Base-by-base conservation (phyloP, 805 yeast genomes). In the Nadsonia fulvescens region DNA sequence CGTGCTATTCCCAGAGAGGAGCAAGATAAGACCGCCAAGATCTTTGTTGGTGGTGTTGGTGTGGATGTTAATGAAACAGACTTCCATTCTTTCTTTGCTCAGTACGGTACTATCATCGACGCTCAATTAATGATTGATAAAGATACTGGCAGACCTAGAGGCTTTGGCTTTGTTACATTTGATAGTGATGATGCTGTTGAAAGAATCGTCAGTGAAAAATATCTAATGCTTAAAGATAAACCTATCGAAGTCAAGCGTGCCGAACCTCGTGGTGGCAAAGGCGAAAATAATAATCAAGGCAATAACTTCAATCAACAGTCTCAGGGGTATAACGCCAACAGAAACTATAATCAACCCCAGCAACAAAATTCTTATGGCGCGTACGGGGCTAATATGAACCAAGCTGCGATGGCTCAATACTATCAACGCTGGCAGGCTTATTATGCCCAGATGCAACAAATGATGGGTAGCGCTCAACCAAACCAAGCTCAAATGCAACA, bases 1-100 rank as follows among this genome's bases (percentile, higher is more conserved):
- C 67, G 96, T 43, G 95, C 98, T 14, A 86, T 86, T 42, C 95
- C 96, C 18, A 75, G 79, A 49, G 95, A 86, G 47, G 95, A 86
- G 50, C 98, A 86, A 52, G 94, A 83, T 47, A 78, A 77, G 47
- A 81, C 93, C 10, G 93, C 95, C 39, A 86, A 86, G 56, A 83
- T 86, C 38, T 86, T 86, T 45, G 95, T 86, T 20, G 98, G 98
- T 37, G 98, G 98, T 38, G 76, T 86, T 33, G 83, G 92, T 28
- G 78, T 91, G 12, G 86, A 79, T 45, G 93, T 83, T 27, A 81
- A 82, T 35, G 94, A 91, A 40, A 66, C 66, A 37, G 95, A 83
- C 37, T 89, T 86, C 51, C 74, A 73, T 47, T 71, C 66, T 26
- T 82, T 77, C 50, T 86, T 86, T 45, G 66, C 77, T 30, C 74